These are phyloP conservation scores for Scutellaria minor DNA, from an alignment of 257 asterid genomes.

Conservation along the genomic window DNA sequence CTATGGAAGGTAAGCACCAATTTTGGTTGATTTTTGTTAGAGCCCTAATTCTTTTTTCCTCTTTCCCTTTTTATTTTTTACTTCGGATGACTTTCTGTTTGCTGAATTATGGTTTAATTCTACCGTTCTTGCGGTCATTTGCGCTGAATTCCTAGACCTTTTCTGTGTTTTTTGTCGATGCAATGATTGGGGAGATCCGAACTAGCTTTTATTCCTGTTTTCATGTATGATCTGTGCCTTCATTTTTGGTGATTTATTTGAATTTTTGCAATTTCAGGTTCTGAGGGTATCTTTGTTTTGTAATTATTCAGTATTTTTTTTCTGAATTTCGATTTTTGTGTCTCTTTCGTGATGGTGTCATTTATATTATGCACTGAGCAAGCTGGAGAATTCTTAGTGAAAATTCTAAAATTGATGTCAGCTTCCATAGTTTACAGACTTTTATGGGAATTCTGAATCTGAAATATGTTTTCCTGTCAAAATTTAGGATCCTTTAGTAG, in stretches of 20 bases:
- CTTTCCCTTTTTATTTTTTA: slow-evolving; percentile 4
- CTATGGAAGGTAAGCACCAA: slow-evolving; percentile 47
- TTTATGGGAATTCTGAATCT: no score
- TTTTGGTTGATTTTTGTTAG: slow-evolving; percentile 17
- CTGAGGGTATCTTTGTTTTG: neutral
- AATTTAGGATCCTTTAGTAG: no score
- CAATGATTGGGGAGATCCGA: slow-evolving; percentile 21
- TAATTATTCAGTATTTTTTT: neutral
- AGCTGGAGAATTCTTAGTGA: neutral
- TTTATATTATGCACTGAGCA: neutral
- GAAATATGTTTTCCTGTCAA: no score
- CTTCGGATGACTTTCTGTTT: slow-evolving; percentile 20
- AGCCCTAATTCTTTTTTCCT: slow-evolving; percentile 32
- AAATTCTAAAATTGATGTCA: slow-evolving; percentile 4
- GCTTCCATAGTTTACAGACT: neutral
- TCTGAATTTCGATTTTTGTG: neutral
- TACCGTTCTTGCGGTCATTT: slow-evolving; percentile 19
- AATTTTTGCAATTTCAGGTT: slow-evolving; percentile 22
- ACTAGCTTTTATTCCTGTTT: neutral
- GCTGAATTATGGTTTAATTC: slow-evolving; percentile 36
- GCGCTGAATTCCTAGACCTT: slow-evolving; percentile 2
- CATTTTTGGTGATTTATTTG: neutral
- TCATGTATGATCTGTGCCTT: slow-evolving; percentile 17
- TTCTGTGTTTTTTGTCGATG: neutral
- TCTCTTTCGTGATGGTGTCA: neutral